These are phyloP conservation scores for Scorias spongiosa DNA, from an alignment of 2,329 filamentous ascomycete species.

Conservation along the genomic window DNA sequence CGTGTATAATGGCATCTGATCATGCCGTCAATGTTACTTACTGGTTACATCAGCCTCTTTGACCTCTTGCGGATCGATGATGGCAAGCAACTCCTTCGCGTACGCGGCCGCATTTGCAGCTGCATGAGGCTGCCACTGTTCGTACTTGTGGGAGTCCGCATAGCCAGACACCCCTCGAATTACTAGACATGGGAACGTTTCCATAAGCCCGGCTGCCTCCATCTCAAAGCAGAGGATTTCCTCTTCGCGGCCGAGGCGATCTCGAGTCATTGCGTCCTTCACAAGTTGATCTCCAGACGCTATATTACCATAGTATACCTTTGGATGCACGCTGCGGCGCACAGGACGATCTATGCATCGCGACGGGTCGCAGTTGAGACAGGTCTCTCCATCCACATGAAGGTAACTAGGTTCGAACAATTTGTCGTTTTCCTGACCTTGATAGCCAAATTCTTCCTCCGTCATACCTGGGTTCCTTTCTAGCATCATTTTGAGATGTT, in stretches of 20 bases:
- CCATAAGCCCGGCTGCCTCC: constrained; percentile 12
- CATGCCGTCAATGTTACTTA: neutral
- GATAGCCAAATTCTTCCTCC: constrained; percentile 1
- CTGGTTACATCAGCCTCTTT: neutral
- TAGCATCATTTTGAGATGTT: constrained; percentile 1
- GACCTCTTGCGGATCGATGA: neutral
- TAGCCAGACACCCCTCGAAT: constrained; percentile 14
- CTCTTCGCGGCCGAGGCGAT: constrained; percentile 3
- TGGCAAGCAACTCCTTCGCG: constrained; percentile 8
- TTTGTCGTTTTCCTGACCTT: constrained; percentile 1
- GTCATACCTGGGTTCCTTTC: neutral
- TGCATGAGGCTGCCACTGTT: constrained; percentile 12
- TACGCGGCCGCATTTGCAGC: constrained; percentile 9
- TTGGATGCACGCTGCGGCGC: neutral
- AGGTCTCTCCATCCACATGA: constrained; percentile 2
- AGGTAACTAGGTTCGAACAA: constrained; percentile 2
- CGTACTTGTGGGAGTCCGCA: constrained; percentile 13
- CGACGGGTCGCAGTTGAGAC: constrained; percentile 1
- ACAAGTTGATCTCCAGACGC: constrained; percentile 13
- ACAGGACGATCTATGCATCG: constrained; percentile 1
- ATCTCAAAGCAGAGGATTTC: constrained; percentile 13
- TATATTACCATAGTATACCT: constrained; percentile 12
- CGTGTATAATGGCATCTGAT: too few relatives aligned
- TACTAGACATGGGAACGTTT: constrained; percentile 9
- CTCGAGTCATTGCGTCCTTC: constrained; percentile 7